Evolutionary conservation across 306 rosid genomes (phyloP).

Genomic region (Rubus parviflorus): DNA sequence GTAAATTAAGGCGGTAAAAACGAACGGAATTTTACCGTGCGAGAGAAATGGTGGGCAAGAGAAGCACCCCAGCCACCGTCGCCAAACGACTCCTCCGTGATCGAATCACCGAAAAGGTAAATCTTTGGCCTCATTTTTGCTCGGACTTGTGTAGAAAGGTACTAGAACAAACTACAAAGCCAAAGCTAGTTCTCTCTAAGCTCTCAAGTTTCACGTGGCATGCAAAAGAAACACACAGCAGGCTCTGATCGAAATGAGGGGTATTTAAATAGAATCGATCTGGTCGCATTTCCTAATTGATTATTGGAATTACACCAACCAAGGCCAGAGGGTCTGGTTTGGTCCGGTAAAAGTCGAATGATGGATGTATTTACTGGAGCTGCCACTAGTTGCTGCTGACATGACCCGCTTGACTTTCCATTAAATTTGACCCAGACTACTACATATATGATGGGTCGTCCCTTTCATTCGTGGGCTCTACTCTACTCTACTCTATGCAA

Average conservation of each 20-base stretch:
- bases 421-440: conserved; percentile 7
- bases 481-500: neutral
- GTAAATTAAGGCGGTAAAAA: neutral
- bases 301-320: neutral
- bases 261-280: neutral
- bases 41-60: conserved; percentile 71
- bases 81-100: conserved; percentile 64
- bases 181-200: neutral
- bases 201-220: conserved; percentile 15
- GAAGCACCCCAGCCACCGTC: conserved; percentile 90
- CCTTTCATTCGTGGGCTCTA: conserved; percentile 7
- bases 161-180: too few species aligned
- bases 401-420: conserved; percentile 16
- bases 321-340: neutral
- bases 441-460: neutral
- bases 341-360: neutral
- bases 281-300: neutral
- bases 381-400: conserved; percentile 9
- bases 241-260: neutral
- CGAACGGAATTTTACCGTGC: conserved; percentile 44
- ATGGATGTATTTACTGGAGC: neutral
- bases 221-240: neutral
- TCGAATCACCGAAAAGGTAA: conserved; percentile 85
- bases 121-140: conserved; percentile 61
- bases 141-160: too few species aligned